Evolutionary conservation across 345 rosid genomes (phyloP).

Genomic region (Heritiera littoralis): DNA sequence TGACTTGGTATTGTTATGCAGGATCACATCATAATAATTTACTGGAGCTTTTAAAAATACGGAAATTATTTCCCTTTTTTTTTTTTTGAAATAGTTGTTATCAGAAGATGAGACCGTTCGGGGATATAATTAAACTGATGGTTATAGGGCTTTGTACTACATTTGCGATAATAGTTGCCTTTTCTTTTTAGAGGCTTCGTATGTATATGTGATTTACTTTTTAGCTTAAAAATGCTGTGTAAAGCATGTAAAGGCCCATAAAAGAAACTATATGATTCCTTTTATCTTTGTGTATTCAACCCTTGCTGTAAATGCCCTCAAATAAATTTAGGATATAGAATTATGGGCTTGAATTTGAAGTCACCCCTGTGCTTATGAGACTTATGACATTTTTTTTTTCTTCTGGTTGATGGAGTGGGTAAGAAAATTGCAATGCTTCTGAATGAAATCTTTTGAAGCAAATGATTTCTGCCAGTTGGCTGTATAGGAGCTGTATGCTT

Average conservation of each 20-base stretch:
- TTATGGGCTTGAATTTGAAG: neutral
- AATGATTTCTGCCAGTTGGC: neutral
- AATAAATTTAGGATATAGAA: neutral
- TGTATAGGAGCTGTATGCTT: neutral
- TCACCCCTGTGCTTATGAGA: neutral
- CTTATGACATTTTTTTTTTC: neutral
- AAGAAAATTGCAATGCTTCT: neutral
- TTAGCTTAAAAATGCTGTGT: neutral
- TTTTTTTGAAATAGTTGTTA: neutral
- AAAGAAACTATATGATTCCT: neutral
- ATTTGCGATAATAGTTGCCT: neutral
- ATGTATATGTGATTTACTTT: neutral
- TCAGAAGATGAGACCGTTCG: neutral
- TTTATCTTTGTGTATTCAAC: neutral
- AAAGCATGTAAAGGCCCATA: neutral
- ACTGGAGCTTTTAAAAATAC: neutral
- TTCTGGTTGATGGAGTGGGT: conserved; percentile 7
- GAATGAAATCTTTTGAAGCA: neutral
- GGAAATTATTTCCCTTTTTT: neutral
- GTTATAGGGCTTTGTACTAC: neutral
- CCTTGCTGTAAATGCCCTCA: neutral
- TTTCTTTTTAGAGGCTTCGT: neutral
- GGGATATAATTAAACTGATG: neutral
- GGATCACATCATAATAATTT: neutral
- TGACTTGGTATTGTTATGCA: neutral